A percentile compares a stretch with the other conserved stretches of the same genome.
Evolutionary conservation across 2,329 filamentous ascomycete species (phyloP).

Genomic region (Fusarium sulawesiense): DNA sequence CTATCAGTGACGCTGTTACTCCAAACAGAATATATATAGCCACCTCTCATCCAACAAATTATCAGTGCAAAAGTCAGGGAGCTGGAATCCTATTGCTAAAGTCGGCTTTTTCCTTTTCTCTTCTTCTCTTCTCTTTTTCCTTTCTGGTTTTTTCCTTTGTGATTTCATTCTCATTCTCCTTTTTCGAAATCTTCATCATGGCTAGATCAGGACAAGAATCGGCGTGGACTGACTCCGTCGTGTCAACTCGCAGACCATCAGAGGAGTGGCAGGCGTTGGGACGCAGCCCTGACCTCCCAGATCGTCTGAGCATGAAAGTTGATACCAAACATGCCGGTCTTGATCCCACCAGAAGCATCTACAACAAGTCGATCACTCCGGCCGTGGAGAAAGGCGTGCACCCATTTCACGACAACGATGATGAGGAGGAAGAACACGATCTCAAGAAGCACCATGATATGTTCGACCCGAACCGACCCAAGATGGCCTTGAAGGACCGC

Average conservation of each 20-base stretch:
- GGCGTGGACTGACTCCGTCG: conserved; percentile 9
- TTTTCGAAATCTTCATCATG: neutral
- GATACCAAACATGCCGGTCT: neutral
- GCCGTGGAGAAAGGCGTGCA: conserved; percentile 3
- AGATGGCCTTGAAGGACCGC: conserved; percentile 3
- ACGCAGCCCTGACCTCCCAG: neutral
- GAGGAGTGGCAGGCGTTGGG: neutral
- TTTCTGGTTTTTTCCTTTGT: neutral
- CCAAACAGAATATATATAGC: neutral
- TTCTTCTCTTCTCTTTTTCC: neutral
- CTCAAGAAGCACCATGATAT: neutral
- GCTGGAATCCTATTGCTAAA: conserved; percentile 10
- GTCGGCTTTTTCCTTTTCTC: neutral
- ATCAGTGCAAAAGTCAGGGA: conserved; percentile 4
- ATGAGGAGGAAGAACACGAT: neutral
- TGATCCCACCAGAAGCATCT: neutral
- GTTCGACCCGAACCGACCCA: conserved; percentile 14
- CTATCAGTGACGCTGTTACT: neutral
- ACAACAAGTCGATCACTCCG: neutral
- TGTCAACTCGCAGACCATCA: conserved; percentile 3
- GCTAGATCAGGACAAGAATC: neutral
- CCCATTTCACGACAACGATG: neutral
- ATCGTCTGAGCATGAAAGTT: neutral
- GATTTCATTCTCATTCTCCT: neutral
- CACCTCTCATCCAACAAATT: neutral